These are phyloP conservation scores for Hypoxylon lienhwacheense DNA, from an alignment of 495 filamentous ascomycete genomes.

Conservation along the genomic window DNA sequence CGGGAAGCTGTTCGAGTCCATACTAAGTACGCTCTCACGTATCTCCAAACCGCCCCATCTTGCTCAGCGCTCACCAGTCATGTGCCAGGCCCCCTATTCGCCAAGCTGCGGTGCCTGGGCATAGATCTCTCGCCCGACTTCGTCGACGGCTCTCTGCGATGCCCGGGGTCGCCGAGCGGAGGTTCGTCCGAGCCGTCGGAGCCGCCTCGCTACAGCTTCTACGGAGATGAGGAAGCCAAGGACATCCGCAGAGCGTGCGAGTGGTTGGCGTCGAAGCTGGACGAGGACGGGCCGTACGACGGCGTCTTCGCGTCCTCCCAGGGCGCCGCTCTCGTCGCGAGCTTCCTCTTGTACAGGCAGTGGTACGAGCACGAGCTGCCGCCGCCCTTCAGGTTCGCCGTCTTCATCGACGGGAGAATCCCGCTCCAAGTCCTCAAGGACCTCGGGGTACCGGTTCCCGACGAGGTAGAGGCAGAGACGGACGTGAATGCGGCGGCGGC, in stretches of 20 bases:
- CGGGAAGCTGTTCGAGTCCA: conserved; percentile 58
- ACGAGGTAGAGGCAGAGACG: conserved; percentile 45
- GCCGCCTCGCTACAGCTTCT: conserved; percentile 45
- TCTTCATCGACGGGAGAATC: conserved; percentile 62
- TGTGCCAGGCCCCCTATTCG: conserved; percentile 36
- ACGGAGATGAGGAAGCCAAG: conserved; percentile 40
- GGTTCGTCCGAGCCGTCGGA: background rate
- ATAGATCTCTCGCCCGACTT: conserved; percentile 53
- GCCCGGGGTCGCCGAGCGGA: conserved; percentile 49
- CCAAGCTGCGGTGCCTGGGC: conserved; percentile 38
- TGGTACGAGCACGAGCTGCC: conserved; percentile 35
- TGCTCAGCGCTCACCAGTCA: background rate
- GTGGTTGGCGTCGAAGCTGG: conserved; percentile 53
- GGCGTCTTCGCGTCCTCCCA: conserved; percentile 63
- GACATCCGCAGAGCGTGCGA: conserved; percentile 45
- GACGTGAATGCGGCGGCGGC: conserved; percentile 34
- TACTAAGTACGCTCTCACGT: conserved; percentile 52
- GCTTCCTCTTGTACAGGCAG: conserved; percentile 47
- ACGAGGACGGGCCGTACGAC: conserved; percentile 61
- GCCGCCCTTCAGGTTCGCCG: conserved; percentile 59
- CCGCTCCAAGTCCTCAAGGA: conserved; percentile 52
- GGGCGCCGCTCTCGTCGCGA: conserved; percentile 56
- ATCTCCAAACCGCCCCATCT: background rate
- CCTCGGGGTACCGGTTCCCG: conserved; percentile 54
- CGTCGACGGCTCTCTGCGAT: conserved; percentile 53